Conservation (phyloP, 192 early-diverging fungal genomes). For the Coemansia sp. region DNA sequence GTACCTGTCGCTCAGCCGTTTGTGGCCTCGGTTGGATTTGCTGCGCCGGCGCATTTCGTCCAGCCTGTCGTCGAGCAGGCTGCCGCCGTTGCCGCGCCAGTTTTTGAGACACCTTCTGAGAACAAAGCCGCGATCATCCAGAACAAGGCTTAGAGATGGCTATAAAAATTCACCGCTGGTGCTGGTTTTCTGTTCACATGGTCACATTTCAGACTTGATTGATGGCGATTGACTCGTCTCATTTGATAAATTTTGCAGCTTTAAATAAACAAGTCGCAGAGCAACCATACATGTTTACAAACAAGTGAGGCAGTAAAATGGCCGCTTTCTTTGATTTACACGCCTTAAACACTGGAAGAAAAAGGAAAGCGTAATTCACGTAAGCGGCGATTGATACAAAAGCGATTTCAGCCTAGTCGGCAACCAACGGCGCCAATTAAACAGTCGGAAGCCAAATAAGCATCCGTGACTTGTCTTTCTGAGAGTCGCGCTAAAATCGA, state of each 20-base stretch:
- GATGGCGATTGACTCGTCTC: slow-evolving; percentile 7
- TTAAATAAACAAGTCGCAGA: background rate
- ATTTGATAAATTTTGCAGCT: background rate
- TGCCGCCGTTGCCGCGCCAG: slow-evolving; percentile 1
- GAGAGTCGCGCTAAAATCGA: background rate
- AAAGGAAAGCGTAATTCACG: background rate
- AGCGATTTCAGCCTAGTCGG: background rate
- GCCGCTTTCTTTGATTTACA: background rate
- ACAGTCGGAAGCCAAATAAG: no score
- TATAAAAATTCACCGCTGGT: background rate
- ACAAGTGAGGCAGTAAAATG: no score
- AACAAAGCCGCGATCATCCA: slow-evolving; percentile 38
- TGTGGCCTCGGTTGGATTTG: slow-evolving; percentile 2
- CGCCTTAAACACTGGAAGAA: background rate
- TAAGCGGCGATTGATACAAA: background rate
- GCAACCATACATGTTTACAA: background rate
- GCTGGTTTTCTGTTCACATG: background rate
- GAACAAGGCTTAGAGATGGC: slow-evolving; percentile 28
- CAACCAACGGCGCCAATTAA: slow-evolving; percentile 11
- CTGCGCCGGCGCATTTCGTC: slow-evolving; percentile 4
- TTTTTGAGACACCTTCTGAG: background rate
- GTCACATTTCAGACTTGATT: background rate
- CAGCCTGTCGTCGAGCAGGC: slow-evolving; percentile 10
- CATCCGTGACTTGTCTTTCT: background rate
- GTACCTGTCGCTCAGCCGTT: no score